phyloP scores from a whole-genome alignment of 2,329 filamentous ascomycete species.

The Myriosclerotinia duriaeana region DNA sequence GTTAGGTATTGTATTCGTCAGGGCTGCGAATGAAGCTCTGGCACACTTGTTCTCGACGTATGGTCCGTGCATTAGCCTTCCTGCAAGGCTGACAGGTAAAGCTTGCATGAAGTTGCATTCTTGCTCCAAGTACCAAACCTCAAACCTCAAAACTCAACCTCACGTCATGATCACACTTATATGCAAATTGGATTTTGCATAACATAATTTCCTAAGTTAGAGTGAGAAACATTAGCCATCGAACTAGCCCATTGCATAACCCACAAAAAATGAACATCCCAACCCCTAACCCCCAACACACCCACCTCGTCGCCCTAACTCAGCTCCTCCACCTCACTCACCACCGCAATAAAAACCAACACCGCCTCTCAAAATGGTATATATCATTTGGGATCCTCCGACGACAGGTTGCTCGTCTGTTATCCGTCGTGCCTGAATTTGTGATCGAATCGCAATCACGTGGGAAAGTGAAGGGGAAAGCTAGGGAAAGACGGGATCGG shows the following conservation, averaged over 20 bases:
- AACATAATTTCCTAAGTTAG: too few species aligned
- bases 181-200: not conserved
- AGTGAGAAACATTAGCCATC: not conserved
- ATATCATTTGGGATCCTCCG: conserved; percentile 69
- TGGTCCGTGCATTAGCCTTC: conserved; percentile 13
- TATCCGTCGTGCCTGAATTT: conserved; percentile 31
- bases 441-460: conserved; percentile 16
- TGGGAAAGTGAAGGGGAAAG: conserved; percentile 23
- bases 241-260: not conserved
- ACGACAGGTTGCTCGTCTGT: conserved; percentile 60
- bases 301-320: conserved; percentile 40
- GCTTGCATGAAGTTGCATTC: too few species aligned
- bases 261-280: not conserved
- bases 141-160: too few species aligned
- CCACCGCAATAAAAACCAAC: conserved; percentile 89
- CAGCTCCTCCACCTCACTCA: conserved; percentile 69
- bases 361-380: conserved; percentile 81
- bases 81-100: conserved; percentile 11
- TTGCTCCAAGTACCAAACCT: not conserved
- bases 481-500: conserved; percentile 38
- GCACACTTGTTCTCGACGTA: conserved; percentile 4
- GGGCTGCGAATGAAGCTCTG: conserved; percentile 10
- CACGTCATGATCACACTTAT: not conserved
- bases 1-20: not conserved
- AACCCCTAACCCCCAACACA: conserved; percentile 12